Conservation (phyloP, 768 basidiomycete genomes). For the Ephemerocybe angulata region DNA sequence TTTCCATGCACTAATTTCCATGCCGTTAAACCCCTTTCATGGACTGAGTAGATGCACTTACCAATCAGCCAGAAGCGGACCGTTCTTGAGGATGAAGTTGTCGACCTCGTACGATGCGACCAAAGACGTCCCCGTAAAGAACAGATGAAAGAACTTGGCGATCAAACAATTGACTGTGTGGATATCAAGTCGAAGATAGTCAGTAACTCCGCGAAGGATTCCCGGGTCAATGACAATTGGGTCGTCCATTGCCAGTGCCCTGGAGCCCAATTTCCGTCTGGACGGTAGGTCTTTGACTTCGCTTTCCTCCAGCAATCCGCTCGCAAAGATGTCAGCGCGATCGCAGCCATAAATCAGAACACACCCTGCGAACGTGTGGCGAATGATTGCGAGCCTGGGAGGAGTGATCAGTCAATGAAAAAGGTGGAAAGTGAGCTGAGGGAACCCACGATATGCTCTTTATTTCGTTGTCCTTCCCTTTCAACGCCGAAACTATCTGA, state of each 20-base stretch:
- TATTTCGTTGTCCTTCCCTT: conserved; percentile 22
- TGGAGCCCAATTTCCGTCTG: conserved; percentile 45
- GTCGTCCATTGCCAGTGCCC: conserved; percentile 43
- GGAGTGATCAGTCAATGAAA: background rate
- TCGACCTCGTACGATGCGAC: conserved; percentile 67
- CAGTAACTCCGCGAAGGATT: conserved; percentile 52
- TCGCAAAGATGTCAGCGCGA: conserved; percentile 38
- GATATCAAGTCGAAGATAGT: conserved; percentile 45
- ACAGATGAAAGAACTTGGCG: conserved; percentile 60
- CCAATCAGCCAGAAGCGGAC: conserved; percentile 55
- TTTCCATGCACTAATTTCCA: conserved; percentile 54
- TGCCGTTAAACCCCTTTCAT: background rate
- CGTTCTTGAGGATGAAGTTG: conserved; percentile 68
- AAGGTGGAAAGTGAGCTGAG: background rate
- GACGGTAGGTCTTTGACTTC: conserved; percentile 53
- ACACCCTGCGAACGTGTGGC: conserved; percentile 57
- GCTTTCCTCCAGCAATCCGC: conserved; percentile 44
- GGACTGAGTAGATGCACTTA: conserved; percentile 24
- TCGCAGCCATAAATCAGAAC: conserved; percentile 68
- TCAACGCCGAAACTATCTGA: conserved; percentile 36
- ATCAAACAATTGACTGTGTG: conserved; percentile 51
- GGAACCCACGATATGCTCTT: conserved; percentile 10
- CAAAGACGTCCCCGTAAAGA: conserved; percentile 56
- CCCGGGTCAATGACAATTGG: conserved; percentile 57
- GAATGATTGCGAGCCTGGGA: conserved; percentile 54